A percentile compares a stretch with the other conserved stretches of the same genome.
These are phyloP conservation scores for Chaetomium cochliodes DNA, from an alignment of 495 filamentous ascomycete species.

Conservation along the genomic window DNA sequence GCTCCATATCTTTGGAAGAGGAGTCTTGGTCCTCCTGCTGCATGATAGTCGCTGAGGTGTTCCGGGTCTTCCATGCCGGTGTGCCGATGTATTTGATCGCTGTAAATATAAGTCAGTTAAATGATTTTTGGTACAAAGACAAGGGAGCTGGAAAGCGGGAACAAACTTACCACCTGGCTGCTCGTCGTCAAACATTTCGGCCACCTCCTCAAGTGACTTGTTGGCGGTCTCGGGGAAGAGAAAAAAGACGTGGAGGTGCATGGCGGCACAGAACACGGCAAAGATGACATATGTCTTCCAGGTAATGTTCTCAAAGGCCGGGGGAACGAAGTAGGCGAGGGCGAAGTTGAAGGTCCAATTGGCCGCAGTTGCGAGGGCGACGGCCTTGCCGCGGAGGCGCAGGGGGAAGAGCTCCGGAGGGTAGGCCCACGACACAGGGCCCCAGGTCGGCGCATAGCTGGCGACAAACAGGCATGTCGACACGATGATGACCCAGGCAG, in stretches of 20 bases:
- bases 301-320: conserved; percentile 68
- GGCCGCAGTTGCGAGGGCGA: conserved; percentile 67
- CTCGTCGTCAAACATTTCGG: conserved; percentile 62
- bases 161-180: conserved; percentile 29
- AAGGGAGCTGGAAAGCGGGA: neutral
- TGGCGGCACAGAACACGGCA: conserved; percentile 69
- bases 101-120: conserved; percentile 30
- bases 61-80: conserved; percentile 66
- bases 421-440: conserved; percentile 72
- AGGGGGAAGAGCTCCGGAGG: conserved; percentile 74
- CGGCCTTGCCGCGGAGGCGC: conserved; percentile 67
- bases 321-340: conserved; percentile 73
- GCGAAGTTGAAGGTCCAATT: conserved; percentile 86
- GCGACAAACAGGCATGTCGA: conserved; percentile 78
- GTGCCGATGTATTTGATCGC: conserved; percentile 63
- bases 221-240: conserved; percentile 81
- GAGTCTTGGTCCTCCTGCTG: conserved; percentile 29
- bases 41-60: conserved; percentile 35
- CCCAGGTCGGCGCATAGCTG: conserved; percentile 72
- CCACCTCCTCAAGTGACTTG: conserved; percentile 76
- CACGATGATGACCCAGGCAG: conserved; percentile 71
- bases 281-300: conserved; percentile 77
- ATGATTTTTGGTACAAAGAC: too few relatives aligned
- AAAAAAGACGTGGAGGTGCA: conserved; percentile 75
- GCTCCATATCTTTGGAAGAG: neutral